Percentiles rank a stretch among this genome's conserved stretches.
Evolutionary conservation across 345 rosid genomes (phyloP).

Genomic region (Hibiscus tridactylites): DNA sequence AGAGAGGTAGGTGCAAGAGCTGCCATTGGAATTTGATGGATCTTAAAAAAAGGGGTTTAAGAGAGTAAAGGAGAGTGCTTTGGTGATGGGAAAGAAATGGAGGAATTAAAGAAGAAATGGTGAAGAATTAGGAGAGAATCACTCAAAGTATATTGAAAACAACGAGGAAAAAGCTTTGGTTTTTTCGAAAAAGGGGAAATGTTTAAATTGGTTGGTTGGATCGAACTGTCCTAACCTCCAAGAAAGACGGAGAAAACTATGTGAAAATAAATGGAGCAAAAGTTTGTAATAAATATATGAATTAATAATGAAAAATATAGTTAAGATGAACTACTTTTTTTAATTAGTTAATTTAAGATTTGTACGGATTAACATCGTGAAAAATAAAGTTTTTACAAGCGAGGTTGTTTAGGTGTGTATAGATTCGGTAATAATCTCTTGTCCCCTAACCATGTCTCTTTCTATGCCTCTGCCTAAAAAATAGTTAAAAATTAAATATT

Average conservation of each 20-base stretch:
- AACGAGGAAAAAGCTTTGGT: not conserved
- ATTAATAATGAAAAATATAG: not conserved
- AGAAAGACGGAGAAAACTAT: slow-evolving; percentile 8
- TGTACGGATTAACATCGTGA: too few relatives aligned
- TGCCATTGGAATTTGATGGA: not conserved
- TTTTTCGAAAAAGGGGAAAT: not conserved
- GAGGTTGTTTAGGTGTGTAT: too few relatives aligned
- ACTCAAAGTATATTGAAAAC: not conserved
- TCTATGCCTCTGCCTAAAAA: too few relatives aligned
- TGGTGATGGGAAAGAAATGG: not conserved
- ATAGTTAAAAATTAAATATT: too few relatives aligned
- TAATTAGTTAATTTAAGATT: too few relatives aligned
- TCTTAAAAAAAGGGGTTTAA: not conserved
- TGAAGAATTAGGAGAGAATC: not conserved
- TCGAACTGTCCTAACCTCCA: not conserved
- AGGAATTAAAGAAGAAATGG: not conserved
- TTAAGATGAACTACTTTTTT: too few relatives aligned
- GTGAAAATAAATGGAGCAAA: not conserved
- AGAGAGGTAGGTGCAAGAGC: not conserved
- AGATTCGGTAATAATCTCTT: too few relatives aligned
- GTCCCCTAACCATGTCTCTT: too few relatives aligned
- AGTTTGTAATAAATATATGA: not conserved
- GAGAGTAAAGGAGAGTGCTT: not conserved
- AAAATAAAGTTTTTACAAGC: too few relatives aligned
- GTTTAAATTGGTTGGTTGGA: not conserved